Conservation (phyloP, 1,139 yeast species). For the Oligophagozyma castellii region DNA sequence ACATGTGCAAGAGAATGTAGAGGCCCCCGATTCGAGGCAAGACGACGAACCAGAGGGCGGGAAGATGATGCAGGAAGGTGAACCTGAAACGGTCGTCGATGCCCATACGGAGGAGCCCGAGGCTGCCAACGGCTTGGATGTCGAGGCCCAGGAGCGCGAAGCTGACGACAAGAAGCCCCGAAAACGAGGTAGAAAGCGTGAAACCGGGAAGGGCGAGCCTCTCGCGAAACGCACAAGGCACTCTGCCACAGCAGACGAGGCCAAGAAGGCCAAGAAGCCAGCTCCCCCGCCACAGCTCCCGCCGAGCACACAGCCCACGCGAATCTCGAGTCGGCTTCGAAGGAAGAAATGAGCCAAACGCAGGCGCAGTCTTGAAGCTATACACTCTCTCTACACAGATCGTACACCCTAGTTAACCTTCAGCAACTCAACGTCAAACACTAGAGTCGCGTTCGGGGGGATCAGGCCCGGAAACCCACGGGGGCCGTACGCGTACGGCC, state of each 20-base stretch:
- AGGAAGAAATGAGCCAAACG: conserved; percentile 11
- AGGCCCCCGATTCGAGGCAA: too few relatives aligned
- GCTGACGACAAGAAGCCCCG: too few relatives aligned
- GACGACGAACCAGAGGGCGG: too few relatives aligned
- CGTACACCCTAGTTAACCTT: conserved; percentile 52
- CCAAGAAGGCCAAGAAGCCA: conserved; percentile 7
- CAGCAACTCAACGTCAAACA: conserved; percentile 84
- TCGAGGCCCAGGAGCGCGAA: too few relatives aligned
- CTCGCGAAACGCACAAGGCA: conserved; percentile 21
- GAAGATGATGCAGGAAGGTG: too few relatives aligned
- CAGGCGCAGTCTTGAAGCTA: not conserved
- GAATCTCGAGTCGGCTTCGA: conserved; percentile 20
- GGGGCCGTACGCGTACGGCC: conserved; percentile 84
- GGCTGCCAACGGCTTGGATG: conserved; percentile 6
- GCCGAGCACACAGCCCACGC: conserved; percentile 6
- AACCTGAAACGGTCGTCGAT: too few relatives aligned
- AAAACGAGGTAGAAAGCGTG: conserved; percentile 1
- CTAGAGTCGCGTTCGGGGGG: conserved; percentile 89
- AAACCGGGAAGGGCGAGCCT: conserved; percentile 9
- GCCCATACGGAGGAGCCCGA: not conserved
- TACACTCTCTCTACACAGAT: not conserved
- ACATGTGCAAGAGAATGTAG: too few relatives aligned
- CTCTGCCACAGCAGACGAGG: conserved; percentile 7
- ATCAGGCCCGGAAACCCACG: conserved; percentile 94
- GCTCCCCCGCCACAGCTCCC: too few relatives aligned